A percentile compares a stretch with the other conserved stretches of the same genome.
These are phyloP conservation scores for Thelonectria blattea DNA, from an alignment of 2,329 filamentous ascomycete species.

Conservation along the genomic window DNA sequence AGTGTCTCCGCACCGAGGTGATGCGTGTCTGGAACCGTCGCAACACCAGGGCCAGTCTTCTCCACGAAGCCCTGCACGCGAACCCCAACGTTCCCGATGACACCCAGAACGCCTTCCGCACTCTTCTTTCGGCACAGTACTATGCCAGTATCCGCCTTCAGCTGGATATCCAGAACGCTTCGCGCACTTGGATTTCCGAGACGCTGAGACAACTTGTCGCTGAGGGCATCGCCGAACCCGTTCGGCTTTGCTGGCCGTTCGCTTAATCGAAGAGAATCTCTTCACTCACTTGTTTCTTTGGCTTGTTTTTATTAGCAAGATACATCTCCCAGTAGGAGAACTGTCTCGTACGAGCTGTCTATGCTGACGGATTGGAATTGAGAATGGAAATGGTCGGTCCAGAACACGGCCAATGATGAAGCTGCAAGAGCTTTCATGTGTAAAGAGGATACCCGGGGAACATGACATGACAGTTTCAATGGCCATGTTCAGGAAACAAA, in stretches of 20 bases:
- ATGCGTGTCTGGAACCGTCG: conserved; percentile 16
- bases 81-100: not conserved
- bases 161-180: conserved; percentile 3
- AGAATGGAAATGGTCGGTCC: not conserved
- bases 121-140: conserved; percentile 6
- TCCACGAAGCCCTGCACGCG: not conserved
- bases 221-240: not conserved
- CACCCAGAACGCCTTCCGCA: conserved; percentile 2
- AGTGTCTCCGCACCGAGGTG: conserved; percentile 17
- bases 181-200: conserved; percentile 7
- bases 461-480: not conserved
- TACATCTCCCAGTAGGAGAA: not conserved
- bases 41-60: not conserved
- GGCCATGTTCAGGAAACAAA: not conserved
- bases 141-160: conserved; percentile 12
- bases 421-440: not conserved
- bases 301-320: not conserved
- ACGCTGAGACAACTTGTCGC: conserved; percentile 5
- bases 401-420: not conserved
- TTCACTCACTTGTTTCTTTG: not conserved
- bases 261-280: not conserved
- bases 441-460: not conserved
- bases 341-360: not conserved
- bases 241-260: not conserved
- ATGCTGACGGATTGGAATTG: not conserved